Base-by-base conservation (phyloP, 2,329 filamentous ascomycete genomes). In the Xylariaceae sp. region DNA sequence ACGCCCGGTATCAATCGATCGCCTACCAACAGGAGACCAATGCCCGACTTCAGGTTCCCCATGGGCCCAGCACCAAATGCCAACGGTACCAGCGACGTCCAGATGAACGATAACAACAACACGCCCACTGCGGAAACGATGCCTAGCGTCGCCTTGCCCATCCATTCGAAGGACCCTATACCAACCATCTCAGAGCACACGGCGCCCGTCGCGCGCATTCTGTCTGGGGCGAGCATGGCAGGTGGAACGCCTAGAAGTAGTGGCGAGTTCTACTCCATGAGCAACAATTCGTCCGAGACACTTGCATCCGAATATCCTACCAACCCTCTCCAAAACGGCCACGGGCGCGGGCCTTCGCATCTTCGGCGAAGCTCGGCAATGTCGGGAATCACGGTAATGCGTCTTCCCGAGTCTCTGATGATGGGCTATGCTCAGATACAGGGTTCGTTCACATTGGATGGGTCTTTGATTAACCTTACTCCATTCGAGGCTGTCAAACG, bases 401-500 rank as follows among this genome's bases (percentile, higher is more conserved):
- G 73, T 61, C 68, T 76, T 38, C 84, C 89, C 1, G 92, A 97
- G 67, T 86, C 87, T 1, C 74, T 99, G 48, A 95, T 99, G 84
- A 99, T 99, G 94, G 94, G 92, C 0, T 99, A 96, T 71, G 93
- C 90, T 2, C 94, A 99, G 63, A 83, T 97, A 2, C 89, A 90
- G 69, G 94, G 94, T 4, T 92, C 89, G 0, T 99, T 99, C 62
- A 90, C 86, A 0, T 74, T 99, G 6, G 94, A 99, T 66, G 91
- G 91, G 0, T 96, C 94, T 1, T 75, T 99, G 18, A 85, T 99
- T 54, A 93, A 95, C 63, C 85, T 95, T 38, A 84, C 84, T 0
- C 89, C 89, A 0, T 99, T 99, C 63, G 94, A 99, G 66, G 90
- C 95, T 63, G 92, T 97, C 38, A 99, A 99, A 70, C 83, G 92